Percentiles rank a stretch among this genome's conserved stretches.
Evolutionary conservation across 768 basidiomycete genomes (phyloP).

Genomic region (Mycena sanguinolenta): DNA sequence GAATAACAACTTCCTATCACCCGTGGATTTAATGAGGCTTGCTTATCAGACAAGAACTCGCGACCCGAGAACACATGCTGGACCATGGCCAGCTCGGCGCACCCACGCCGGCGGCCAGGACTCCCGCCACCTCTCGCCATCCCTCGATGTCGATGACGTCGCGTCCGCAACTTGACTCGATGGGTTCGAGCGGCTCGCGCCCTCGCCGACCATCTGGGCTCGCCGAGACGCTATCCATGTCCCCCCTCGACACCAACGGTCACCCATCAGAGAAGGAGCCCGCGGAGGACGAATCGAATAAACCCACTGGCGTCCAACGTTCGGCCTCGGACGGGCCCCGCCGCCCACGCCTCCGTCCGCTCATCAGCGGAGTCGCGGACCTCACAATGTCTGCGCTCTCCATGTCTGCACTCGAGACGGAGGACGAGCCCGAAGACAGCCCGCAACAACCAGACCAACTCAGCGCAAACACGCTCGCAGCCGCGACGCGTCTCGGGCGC

Average conservation of each 20-base stretch:
- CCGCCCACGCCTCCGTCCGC: conserved; percentile 36
- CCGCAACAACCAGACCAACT: conserved; percentile 35
- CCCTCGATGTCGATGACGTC: conserved; percentile 42
- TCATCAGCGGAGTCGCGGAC: conserved; percentile 39
- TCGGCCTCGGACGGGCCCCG: conserved; percentile 29
- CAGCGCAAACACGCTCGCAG: conserved; percentile 40
- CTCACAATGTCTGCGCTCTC: conserved; percentile 51
- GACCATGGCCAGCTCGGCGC: conserved; percentile 87
- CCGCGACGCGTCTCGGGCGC: conserved; percentile 54
- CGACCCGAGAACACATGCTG: conserved; percentile 93
- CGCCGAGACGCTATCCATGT: conserved; percentile 55
- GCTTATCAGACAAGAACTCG: conserved; percentile 77
- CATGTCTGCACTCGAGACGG: conserved; percentile 67
- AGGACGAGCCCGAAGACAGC: conserved; percentile 56
- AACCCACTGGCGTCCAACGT: conserved; percentile 1
- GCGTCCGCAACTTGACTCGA: conserved; percentile 40
- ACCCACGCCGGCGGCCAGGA: conserved; percentile 66
- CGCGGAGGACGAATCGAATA: conserved; percentile 2
- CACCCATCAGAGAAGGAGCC: conserved; percentile 31
- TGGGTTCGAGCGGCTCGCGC: conserved; percentile 31
- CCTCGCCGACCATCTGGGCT: conserved; percentile 51
- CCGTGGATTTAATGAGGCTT: not conserved
- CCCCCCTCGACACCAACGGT: conserved; percentile 50
- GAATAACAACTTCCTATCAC: not conserved
- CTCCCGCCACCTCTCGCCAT: conserved; percentile 62